Conservation (phyloP, 441 rosid species). For the Gossypium laxum region DNA sequence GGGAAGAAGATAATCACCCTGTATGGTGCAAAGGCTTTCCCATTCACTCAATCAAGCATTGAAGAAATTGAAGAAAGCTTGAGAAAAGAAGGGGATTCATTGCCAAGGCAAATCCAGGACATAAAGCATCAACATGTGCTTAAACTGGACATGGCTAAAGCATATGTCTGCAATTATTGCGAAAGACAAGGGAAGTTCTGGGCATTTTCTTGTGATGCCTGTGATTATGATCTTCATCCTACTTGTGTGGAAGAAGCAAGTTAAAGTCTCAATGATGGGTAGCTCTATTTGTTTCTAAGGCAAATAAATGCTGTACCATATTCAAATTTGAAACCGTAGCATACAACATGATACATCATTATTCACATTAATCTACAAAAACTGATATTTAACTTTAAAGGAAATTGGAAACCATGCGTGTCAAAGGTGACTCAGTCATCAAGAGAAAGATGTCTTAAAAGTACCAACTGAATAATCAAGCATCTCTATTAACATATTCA, state of each 20-base stretch:
- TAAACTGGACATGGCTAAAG: constrained; percentile 72
- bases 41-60: constrained; percentile 49
- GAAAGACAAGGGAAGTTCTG: constrained; percentile 60
- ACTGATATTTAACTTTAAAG: neutral
- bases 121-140: constrained; percentile 55
- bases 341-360: neutral
- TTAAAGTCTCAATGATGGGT: neutral
- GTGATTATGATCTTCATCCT: constrained; percentile 77
- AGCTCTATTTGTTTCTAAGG: neutral
- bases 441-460: neutral
- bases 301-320: neutral
- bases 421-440: neutral
- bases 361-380: neutral
- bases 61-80: constrained; percentile 43
- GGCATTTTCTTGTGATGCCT: constrained; percentile 63
- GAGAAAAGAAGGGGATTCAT: constrained; percentile 53
- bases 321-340: neutral
- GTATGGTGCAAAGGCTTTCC: constrained; percentile 58
- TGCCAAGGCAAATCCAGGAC: constrained; percentile 48
- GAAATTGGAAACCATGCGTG: neutral
- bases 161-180: constrained; percentile 58
- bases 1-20: constrained; percentile 46
- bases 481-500: neutral
- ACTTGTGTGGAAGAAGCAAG: constrained; percentile 38
- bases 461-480: neutral